These are phyloP conservation scores for Cladophialophora yegresii DNA, from an alignment of 2,329 filamentous ascomycete genomes.

Conservation along the genomic window DNA sequence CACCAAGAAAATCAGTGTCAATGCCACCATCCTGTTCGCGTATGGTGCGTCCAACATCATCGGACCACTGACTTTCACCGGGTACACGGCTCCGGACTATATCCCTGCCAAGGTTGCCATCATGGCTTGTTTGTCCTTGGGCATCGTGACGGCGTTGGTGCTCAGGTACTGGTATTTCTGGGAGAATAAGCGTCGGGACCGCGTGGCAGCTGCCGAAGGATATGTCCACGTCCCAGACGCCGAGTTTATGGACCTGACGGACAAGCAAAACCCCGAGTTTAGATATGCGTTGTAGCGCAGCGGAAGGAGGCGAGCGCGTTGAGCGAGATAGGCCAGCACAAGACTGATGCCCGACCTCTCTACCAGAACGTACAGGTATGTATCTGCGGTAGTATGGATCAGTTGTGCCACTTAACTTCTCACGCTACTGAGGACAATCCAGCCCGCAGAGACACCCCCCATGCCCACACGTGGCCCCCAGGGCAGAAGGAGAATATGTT, in stretches of 20 bases:
- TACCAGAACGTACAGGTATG: too few relatives aligned
- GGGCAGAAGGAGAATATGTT: too few relatives aligned
- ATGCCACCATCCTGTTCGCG: conserved; percentile 49
- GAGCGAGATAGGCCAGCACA: too few relatives aligned
- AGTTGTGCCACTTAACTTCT: too few relatives aligned
- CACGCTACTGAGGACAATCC: too few relatives aligned
- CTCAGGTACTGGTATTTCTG: conserved; percentile 36
- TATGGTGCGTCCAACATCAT: conserved; percentile 53
- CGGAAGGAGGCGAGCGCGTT: too few relatives aligned
- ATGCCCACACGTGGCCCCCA: too few relatives aligned
- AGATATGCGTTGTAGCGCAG: conserved; percentile 26
- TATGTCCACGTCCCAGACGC: conserved; percentile 36
- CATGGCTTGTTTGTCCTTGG: conserved; percentile 18
- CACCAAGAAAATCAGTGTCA: conserved; percentile 53
- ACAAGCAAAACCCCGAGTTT: conserved; percentile 40
- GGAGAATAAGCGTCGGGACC: conserved; percentile 41
- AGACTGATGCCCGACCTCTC: too few relatives aligned
- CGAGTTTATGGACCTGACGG: conserved; percentile 38
- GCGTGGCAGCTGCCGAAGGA: conserved; percentile 38
- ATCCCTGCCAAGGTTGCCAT: conserved; percentile 47
- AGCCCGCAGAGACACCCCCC: too few relatives aligned
- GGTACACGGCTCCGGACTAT: conserved; percentile 48
- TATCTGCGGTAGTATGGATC: too few relatives aligned
- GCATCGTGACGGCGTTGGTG: conserved; percentile 9
- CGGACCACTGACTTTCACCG: conserved; percentile 50